These are phyloP conservation scores for Sugiyamaella neomexicana DNA, from an alignment of 1,139 yeast genomes.

Conservation along the genomic window DNA sequence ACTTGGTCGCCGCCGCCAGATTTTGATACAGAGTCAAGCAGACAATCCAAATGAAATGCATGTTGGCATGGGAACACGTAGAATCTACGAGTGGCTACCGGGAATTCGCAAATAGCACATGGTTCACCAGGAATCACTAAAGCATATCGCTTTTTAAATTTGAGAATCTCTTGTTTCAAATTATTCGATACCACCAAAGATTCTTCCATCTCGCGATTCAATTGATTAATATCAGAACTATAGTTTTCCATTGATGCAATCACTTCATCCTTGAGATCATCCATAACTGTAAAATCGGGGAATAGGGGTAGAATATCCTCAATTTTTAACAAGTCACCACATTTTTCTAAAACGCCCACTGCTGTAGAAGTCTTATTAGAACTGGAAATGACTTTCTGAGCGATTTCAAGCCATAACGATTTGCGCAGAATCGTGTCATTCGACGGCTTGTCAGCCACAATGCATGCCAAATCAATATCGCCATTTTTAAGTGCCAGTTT, in stretches of 20 bases:
- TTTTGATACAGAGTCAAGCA: slow-evolving; percentile 57
- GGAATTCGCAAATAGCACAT: slow-evolving; percentile 67
- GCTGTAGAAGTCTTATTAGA: slow-evolving; percentile 34
- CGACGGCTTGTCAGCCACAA: slow-evolving; percentile 54
- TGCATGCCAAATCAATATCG: slow-evolving; percentile 60
- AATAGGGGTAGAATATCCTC: slow-evolving; percentile 83
- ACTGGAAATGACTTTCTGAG: slow-evolving; percentile 55
- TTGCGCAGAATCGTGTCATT: slow-evolving; percentile 56
- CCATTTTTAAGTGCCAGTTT: slow-evolving; percentile 65
- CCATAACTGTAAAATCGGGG: slow-evolving; percentile 80
- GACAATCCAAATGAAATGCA: slow-evolving; percentile 85
- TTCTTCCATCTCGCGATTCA: slow-evolving; percentile 75
- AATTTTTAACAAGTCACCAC: slow-evolving; percentile 58
- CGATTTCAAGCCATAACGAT: slow-evolving; percentile 70
- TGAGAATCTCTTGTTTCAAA: slow-evolving; percentile 59
- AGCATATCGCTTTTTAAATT: slow-evolving; percentile 51
- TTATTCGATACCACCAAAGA: slow-evolving; percentile 64
- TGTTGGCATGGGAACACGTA: slow-evolving; percentile 89
- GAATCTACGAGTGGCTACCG: slow-evolving; percentile 72
- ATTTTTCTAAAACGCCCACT: slow-evolving; percentile 47
- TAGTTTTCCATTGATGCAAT: slow-evolving; percentile 74
- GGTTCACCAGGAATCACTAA: slow-evolving; percentile 82
- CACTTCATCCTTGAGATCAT: slow-evolving; percentile 79
- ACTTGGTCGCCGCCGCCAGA: slow-evolving; percentile 74
- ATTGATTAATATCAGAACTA: slow-evolving; percentile 59